These are phyloP conservation scores for Russula sp. DNA, from an alignment of 768 basidiomycete species.

Conservation along the genomic window DNA sequence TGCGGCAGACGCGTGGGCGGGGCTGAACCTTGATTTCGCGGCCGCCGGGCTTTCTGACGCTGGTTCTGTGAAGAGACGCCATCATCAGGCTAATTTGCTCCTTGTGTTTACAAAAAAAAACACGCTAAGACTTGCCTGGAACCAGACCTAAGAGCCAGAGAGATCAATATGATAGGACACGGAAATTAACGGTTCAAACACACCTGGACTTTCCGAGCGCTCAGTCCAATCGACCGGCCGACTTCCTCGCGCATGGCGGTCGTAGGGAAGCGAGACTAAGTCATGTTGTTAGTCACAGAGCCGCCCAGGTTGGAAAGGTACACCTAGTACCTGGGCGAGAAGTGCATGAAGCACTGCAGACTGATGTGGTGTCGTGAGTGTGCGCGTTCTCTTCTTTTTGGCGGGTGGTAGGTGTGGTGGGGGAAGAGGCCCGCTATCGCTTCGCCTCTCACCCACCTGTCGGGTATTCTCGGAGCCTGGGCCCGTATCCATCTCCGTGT, in stretches of 20 bases:
- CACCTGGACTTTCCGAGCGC: constrained; percentile 87
- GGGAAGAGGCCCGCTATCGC: constrained; percentile 31
- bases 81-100: constrained; percentile 18
- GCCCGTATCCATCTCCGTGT: constrained; percentile 49
- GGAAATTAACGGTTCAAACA: constrained; percentile 30
- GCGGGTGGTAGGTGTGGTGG: constrained; percentile 37
- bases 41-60: constrained; percentile 79
- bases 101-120: neutral
- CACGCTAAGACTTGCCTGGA: constrained; percentile 52
- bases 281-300: neutral
- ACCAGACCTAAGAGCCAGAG: constrained; percentile 69
- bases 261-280: constrained; percentile 81
- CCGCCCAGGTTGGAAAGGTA: constrained; percentile 16
- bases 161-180: constrained; percentile 21
- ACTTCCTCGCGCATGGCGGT: constrained; percentile 86
- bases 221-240: constrained; percentile 80
- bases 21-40: constrained; percentile 51
- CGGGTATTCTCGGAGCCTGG: constrained; percentile 34
- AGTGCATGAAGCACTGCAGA: constrained; percentile 82
- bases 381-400: constrained; percentile 80
- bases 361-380: constrained; percentile 83
- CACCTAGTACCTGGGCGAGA: constrained; percentile 63
- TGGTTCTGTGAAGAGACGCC: constrained; percentile 55
- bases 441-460: constrained; percentile 11
- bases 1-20: constrained; percentile 52